Percentiles rank a stretch among this genome's conserved stretches.
These are phyloP conservation scores for Malassezia vespertilionis DNA, from an alignment of 1,284 basidiomycete species.

Conservation along the genomic window DNA sequence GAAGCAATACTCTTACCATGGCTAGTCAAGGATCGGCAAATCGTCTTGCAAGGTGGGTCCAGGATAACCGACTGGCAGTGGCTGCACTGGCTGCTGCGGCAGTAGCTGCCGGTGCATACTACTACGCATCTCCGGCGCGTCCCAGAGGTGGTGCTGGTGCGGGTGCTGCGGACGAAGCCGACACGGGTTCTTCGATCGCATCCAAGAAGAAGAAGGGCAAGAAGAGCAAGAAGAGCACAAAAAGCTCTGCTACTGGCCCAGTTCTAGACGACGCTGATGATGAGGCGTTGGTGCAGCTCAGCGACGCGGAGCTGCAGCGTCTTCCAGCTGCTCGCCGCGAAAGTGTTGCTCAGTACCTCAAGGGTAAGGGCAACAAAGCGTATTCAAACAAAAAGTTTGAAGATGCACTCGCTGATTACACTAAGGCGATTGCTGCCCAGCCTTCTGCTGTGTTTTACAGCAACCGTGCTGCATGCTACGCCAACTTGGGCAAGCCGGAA, in stretches of 20 bases:
- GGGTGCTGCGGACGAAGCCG: conserved; percentile 19
- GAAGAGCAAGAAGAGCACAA: conserved; percentile 29
- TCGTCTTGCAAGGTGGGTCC: conserved; percentile 34
- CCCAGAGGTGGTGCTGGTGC: too few relatives aligned
- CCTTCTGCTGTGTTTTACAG: conserved; percentile 90
- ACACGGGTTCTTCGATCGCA: conserved; percentile 24
- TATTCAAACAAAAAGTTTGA: conserved; percentile 70
- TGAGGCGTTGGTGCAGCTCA: conserved; percentile 31
- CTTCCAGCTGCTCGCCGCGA: conserved; percentile 51
- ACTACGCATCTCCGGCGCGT: conserved; percentile 4
- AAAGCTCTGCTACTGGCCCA: conserved; percentile 23
- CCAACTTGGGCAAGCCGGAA: conserved; percentile 74
- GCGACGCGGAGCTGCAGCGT: conserved; percentile 31
- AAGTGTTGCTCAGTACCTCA: conserved; percentile 66
- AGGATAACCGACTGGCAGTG: conserved; percentile 39
- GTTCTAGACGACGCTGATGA: conserved; percentile 42
- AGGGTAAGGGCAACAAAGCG: conserved; percentile 76
- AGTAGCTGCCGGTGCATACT: conserved; percentile 36
- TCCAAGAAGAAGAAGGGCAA: conserved; percentile 41
- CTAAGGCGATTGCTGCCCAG: conserved; percentile 66
- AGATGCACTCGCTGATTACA: conserved; percentile 72
- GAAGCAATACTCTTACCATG: too few relatives aligned
- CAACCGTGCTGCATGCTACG: conserved; percentile 93
- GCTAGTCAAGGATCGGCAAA: conserved; percentile 23
- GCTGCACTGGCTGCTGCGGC: conserved; percentile 35